Percentiles rank a stretch among this genome's conserved stretches.
Evolutionary conservation across 2,329 filamentous ascomycete genomes (phyloP).

Genomic region (Hypoxylon sp.): DNA sequence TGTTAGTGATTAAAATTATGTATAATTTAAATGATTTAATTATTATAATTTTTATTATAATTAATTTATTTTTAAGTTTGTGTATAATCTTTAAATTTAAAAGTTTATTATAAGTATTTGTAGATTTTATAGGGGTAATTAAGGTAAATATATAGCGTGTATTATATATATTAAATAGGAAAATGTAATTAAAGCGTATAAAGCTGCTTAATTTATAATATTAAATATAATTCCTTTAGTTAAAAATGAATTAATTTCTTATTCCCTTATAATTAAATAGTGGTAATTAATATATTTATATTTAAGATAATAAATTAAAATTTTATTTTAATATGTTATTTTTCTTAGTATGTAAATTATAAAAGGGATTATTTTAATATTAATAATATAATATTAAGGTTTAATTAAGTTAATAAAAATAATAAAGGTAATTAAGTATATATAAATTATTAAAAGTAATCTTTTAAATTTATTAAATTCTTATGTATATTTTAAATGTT

Average conservation of each 20-base stretch:
- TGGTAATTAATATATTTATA: background rate
- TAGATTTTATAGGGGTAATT: background rate
- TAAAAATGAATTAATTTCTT: background rate
- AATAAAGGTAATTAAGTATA: conserved; percentile 3
- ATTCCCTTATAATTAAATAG: too few species aligned
- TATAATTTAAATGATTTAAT: too few species aligned
- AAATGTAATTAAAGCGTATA: background rate
- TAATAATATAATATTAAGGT: background rate
- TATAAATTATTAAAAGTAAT: conserved; percentile 1
- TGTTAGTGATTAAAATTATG: background rate
- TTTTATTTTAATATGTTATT: background rate
- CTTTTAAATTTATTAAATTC: background rate
- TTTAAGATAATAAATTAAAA: background rate
- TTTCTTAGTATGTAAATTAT: background rate
- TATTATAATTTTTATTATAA: background rate
- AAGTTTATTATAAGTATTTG: background rate
- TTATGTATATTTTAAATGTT: background rate
- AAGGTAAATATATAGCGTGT: background rate
- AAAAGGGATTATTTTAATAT: background rate
- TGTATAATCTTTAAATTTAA: conserved; percentile 6
- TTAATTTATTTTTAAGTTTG: background rate
- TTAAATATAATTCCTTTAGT: conserved; percentile 9
- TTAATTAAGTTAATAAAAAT: background rate
- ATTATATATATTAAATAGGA: conserved; percentile 4
- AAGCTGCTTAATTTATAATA: background rate